phyloP scores from a whole-genome alignment of 148 eudicot genomes.

The Chenopodium suecicum region DNA sequence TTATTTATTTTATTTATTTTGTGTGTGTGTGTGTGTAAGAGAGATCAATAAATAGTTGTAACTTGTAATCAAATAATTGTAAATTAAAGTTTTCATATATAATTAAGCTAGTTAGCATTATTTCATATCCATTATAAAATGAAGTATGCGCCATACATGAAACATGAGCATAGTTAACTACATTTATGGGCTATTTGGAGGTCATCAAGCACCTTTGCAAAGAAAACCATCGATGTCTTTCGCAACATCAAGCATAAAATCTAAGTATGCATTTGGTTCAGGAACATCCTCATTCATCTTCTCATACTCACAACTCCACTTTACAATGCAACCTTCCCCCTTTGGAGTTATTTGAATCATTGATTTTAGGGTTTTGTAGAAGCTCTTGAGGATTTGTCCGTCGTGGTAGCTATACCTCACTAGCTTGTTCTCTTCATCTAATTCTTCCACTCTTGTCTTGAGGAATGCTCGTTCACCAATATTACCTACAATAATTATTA shows the following conservation, averaged over 20 bases:
- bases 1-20: too few relatives aligned
- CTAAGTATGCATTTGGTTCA: background rate
- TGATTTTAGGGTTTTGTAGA: conserved; percentile 25
- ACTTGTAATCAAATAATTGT: too few relatives aligned
- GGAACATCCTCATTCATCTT: conserved; percentile 24
- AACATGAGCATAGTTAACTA: too few relatives aligned
- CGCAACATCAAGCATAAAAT: background rate
- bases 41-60: too few relatives aligned
- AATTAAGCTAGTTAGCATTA: too few relatives aligned
- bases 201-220: background rate
- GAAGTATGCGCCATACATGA: too few relatives aligned
- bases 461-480: background rate
- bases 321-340: conserved; percentile 21
- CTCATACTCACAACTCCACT: conserved; percentile 30
- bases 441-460: background rate
- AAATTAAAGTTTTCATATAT: too few relatives aligned
- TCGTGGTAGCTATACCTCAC: conserved; percentile 4
- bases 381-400: conserved; percentile 16
- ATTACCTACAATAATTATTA: background rate
- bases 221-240: background rate
- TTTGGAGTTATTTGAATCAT: conserved; percentile 13
- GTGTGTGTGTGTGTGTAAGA: too few relatives aligned
- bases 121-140: too few relatives aligned
- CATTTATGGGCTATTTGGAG: too few relatives aligned
- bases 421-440: background rate